Percentiles rank a stretch among this genome's conserved stretches.
Conservation (phyloP, 2,329 filamentous ascomycete species). For the Penicillium fuscoglaucum region DNA sequence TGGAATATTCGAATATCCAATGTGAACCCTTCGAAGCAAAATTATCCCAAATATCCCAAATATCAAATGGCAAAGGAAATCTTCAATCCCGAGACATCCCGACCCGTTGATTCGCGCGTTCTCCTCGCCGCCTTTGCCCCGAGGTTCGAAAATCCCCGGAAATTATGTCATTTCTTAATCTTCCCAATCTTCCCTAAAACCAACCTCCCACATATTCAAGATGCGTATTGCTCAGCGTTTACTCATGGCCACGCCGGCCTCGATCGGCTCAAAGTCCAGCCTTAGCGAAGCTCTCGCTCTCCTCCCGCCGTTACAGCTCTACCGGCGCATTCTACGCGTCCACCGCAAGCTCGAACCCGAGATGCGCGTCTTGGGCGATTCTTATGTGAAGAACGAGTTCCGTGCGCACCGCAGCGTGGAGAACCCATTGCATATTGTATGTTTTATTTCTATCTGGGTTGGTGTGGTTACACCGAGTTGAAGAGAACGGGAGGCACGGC, state of each 20-base stretch:
- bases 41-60: not conserved
- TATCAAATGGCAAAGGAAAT: not conserved
- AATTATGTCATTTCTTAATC: conserved; percentile 28
- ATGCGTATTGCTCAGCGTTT: conserved; percentile 42
- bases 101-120: conserved; percentile 18
- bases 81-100: conserved; percentile 10
- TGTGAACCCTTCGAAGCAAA: not conserved
- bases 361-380: conserved; percentile 79
- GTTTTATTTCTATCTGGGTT: conserved; percentile 31
- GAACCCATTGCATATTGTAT: conserved; percentile 86
- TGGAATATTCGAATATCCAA: not conserved
- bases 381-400: conserved; percentile 93
- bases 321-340: conserved; percentile 80
- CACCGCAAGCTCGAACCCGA: conserved; percentile 76
- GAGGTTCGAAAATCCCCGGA: conserved; percentile 9
- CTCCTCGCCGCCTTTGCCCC: conserved; percentile 25
- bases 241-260: conserved; percentile 43
- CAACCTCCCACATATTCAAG: not conserved
- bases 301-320: conserved; percentile 83
- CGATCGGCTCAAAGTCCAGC: conserved; percentile 42
- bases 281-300: conserved; percentile 62
- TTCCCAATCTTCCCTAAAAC: not conserved
- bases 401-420: conserved; percentile 78
- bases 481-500: not conserved
- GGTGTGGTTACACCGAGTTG: not conserved